A percentile compares a stretch with the other conserved stretches of the same genome.
phyloP scores from a whole-genome alignment of 495 filamentous ascomycete genomes.

The Bombardia bombarda region DNA sequence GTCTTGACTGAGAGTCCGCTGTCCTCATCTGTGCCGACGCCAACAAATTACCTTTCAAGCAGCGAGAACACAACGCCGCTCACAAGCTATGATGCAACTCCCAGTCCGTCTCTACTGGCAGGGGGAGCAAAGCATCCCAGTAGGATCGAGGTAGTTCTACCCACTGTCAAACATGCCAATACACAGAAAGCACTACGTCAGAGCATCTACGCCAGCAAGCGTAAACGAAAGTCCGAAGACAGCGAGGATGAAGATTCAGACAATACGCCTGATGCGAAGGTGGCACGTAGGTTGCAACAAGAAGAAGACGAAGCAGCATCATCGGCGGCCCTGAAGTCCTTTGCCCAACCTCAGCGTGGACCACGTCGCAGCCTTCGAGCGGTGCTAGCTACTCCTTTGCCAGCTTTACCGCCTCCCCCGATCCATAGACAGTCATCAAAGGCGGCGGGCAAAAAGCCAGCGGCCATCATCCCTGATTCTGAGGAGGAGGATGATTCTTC shows the following conservation, averaged over 20 bases:
- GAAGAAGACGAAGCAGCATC: slow-evolving; percentile 45
- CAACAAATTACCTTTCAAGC: slow-evolving; percentile 31
- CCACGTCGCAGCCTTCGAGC: slow-evolving; percentile 7
- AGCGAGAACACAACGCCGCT: slow-evolving; percentile 66
- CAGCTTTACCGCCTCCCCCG: not conserved
- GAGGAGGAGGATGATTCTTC: not conserved
- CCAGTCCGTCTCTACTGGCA: slow-evolving; percentile 36
- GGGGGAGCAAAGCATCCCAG: too few species aligned
- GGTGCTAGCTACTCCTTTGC: too few species aligned
- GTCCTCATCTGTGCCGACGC: slow-evolving; percentile 31
- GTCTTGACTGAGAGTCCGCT: slow-evolving; percentile 2
- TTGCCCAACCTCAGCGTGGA: too few species aligned
- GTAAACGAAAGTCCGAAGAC: slow-evolving; percentile 25
- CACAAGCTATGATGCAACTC: slow-evolving; percentile 62
- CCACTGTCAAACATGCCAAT: slow-evolving; percentile 2
- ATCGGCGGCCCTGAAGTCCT: too few species aligned
- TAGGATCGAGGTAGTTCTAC: slow-evolving; percentile 21
- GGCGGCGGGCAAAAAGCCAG: not conserved
- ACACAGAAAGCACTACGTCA: slow-evolving; percentile 11
- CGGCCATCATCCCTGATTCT: too few species aligned
- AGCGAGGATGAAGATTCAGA: slow-evolving; percentile 34
- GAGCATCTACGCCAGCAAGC: slow-evolving; percentile 18
- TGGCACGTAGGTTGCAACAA: slow-evolving; percentile 54
- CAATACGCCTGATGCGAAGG: slow-evolving; percentile 38
- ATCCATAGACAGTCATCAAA: too few species aligned